Evolutionary conservation across 495 filamentous ascomycete genomes (phyloP).

Genomic region (Aspergillus panamensis): DNA sequence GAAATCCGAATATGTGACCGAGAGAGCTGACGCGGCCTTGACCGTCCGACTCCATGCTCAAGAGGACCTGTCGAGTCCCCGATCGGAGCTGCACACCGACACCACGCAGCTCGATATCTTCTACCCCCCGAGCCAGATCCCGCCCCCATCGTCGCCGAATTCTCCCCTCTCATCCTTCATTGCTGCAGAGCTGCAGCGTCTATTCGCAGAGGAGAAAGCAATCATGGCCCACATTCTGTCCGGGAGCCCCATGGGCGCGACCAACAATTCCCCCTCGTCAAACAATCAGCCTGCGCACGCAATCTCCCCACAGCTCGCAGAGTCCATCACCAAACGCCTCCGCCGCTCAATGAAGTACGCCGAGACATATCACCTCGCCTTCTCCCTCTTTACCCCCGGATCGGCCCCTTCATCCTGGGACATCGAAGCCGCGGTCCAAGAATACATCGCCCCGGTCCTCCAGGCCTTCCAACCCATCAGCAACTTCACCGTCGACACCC

Average conservation of each 20-base stretch:
- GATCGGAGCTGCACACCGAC: slow-evolving; percentile 62
- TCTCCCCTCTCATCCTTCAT: slow-evolving; percentile 78
- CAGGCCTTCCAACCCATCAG: slow-evolving; percentile 74
- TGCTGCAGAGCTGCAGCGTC: slow-evolving; percentile 68
- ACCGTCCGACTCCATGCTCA: slow-evolving; percentile 66
- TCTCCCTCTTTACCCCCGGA: slow-evolving; percentile 85
- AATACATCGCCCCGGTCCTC: slow-evolving; percentile 79
- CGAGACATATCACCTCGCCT: slow-evolving; percentile 91
- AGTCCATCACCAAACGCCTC: slow-evolving; percentile 56
- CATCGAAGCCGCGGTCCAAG: slow-evolving; percentile 74
- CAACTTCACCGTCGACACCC: slow-evolving; percentile 95
- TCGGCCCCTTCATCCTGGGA: slow-evolving; percentile 83
- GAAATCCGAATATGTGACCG: slow-evolving; percentile 11
- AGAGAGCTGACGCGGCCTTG: slow-evolving; percentile 55
- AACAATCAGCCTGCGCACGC: slow-evolving; percentile 22
- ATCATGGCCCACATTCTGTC: slow-evolving; percentile 81
- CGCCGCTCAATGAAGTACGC: slow-evolving; percentile 87
- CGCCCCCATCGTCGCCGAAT: slow-evolving; percentile 62
- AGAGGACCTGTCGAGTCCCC: slow-evolving; percentile 48
- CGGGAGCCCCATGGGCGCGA: slow-evolving; percentile 26
- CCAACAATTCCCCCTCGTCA: slow-evolving; percentile 34
- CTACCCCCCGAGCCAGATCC: slow-evolving; percentile 72
- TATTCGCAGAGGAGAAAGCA: slow-evolving; percentile 87
- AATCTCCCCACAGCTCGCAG: slow-evolving; percentile 45
- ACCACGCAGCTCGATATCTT: slow-evolving; percentile 72